Conservation (phyloP, 2,329 filamentous ascomycete genomes). For the Aspergillus texensis region DNA sequence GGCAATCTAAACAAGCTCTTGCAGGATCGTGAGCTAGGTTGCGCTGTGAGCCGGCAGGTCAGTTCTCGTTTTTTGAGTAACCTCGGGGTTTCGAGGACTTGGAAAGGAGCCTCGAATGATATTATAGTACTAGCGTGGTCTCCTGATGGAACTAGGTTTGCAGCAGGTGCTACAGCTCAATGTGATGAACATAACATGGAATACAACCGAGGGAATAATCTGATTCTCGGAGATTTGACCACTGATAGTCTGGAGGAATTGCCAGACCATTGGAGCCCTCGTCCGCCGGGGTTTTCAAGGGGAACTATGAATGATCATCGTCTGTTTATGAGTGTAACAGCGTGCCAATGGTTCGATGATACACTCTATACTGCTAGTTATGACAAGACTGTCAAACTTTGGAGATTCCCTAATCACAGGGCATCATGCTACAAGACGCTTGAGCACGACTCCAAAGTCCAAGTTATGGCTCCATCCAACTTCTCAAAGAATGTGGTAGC, state of each 20-base stretch:
- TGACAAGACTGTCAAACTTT: slow-evolving; percentile 60
- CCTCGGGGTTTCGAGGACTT: slow-evolving; percentile 50
- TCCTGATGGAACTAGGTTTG: slow-evolving; percentile 56
- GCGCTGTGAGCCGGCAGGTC: slow-evolving; percentile 17
- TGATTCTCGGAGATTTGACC: slow-evolving; percentile 54
- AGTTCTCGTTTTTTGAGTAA: slow-evolving; percentile 35
- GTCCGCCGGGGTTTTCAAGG: slow-evolving; percentile 46
- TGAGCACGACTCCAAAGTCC: slow-evolving; percentile 52
- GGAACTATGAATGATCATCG: slow-evolving; percentile 52
- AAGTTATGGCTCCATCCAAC: slow-evolving; percentile 53
- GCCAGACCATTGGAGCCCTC: slow-evolving; percentile 53
- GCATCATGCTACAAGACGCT: slow-evolving; percentile 40
- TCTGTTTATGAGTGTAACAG: slow-evolving; percentile 60
- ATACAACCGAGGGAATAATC: slow-evolving; percentile 62
- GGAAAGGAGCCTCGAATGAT: slow-evolving; percentile 62
- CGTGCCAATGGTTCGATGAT: slow-evolving; percentile 55
- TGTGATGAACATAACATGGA: slow-evolving; percentile 60
- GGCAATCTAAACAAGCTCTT: slow-evolving; percentile 26
- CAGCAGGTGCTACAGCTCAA: slow-evolving; percentile 59
- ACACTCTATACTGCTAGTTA: slow-evolving; percentile 58
- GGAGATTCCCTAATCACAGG: slow-evolving; percentile 45
- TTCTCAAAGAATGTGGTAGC: slow-evolving; percentile 47
- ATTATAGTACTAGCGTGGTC: slow-evolving; percentile 61
- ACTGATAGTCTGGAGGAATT: slow-evolving; percentile 53
- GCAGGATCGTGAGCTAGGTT: slow-evolving; percentile 34